Percentiles rank a stretch among this genome's conserved stretches.
Evolutionary conservation across 768 basidiomycete species (phyloP).

Genomic region (Xerocomellus amylosporus): DNA sequence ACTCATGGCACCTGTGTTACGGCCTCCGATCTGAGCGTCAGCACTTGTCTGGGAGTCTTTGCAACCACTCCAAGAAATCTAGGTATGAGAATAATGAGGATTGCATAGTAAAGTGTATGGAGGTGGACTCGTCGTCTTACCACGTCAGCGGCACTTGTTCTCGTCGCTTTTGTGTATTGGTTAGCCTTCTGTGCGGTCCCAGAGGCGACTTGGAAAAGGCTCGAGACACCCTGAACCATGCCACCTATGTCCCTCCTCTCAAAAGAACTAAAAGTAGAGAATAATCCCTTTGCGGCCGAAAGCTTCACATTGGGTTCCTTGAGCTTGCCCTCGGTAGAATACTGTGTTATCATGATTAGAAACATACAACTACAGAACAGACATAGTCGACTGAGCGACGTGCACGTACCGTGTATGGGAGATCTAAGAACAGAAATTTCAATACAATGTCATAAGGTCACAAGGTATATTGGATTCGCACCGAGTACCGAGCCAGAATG

Average conservation of each 20-base stretch:
- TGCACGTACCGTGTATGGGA: slow-evolving; percentile 59
- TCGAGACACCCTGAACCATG: slow-evolving; percentile 68
- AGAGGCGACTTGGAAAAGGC: slow-evolving; percentile 71
- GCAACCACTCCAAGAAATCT: slow-evolving; percentile 88
- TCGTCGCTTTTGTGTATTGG: slow-evolving; percentile 55
- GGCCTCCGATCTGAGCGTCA: slow-evolving; percentile 63
- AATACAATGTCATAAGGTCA: not conserved
- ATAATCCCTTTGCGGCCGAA: slow-evolving; percentile 83
- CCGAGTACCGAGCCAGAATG: slow-evolving; percentile 90
- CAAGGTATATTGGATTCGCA: slow-evolving; percentile 29
- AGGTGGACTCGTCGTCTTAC: slow-evolving; percentile 45
- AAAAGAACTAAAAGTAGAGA: slow-evolving; percentile 77
- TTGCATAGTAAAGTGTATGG: not conserved
- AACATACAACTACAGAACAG: not conserved
- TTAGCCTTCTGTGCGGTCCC: slow-evolving; percentile 64
- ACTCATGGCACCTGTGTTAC: slow-evolving; percentile 78
- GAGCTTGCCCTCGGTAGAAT: slow-evolving; percentile 92
- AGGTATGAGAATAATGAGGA: not conserved
- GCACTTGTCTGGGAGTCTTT: slow-evolving; percentile 83
- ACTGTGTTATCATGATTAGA: slow-evolving; percentile 40
- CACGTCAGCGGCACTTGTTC: slow-evolving; percentile 81
- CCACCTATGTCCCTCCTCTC: slow-evolving; percentile 78
- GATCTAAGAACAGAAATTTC: slow-evolving; percentile 40
- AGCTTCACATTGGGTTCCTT: slow-evolving; percentile 90
- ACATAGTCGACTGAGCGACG: not conserved